phyloP scores from a whole-genome alignment of 2,329 filamentous ascomycete genomes.

The Pseudocercospora fuligena region DNA sequence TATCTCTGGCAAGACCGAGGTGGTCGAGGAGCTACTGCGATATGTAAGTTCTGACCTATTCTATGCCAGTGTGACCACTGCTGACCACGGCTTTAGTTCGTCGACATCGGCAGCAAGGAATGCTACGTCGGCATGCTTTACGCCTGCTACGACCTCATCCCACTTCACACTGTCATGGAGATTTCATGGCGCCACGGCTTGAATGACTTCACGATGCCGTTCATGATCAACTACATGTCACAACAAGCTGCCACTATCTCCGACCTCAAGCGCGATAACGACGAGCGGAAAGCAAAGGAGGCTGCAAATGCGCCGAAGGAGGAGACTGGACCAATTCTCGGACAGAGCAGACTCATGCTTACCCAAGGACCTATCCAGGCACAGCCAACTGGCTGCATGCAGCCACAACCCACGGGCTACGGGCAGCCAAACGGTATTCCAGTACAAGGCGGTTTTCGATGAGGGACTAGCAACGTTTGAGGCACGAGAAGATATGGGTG shows the following conservation, averaged over 20 bases:
- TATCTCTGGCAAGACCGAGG: conserved; percentile 84
- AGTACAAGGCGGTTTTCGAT: conserved; percentile 19
- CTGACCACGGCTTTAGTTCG: conserved; percentile 70
- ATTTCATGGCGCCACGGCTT: conserved; percentile 96
- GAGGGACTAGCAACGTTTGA: background rate
- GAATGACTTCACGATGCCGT: conserved; percentile 97
- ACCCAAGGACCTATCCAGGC: conserved; percentile 78
- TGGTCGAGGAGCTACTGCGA: conserved; percentile 92
- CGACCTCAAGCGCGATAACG: conserved; percentile 89
- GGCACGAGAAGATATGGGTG: background rate
- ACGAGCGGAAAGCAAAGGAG: conserved; percentile 78
- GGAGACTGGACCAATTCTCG: conserved; percentile 91
- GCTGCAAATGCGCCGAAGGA: conserved; percentile 80
- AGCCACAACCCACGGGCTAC: conserved; percentile 54
- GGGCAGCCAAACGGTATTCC: conserved; percentile 17
- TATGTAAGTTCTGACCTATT: conserved; percentile 73
- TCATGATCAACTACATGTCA: conserved; percentile 97
- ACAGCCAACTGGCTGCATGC: conserved; percentile 69
- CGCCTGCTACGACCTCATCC: conserved; percentile 95
- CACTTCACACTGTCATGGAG: conserved; percentile 89
- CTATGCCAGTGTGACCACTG: background rate
- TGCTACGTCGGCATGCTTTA: conserved; percentile 99
- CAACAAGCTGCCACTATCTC: conserved; percentile 89
- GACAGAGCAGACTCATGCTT: conserved; percentile 87
- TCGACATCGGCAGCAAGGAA: conserved; percentile 97